phyloP scores from a whole-genome alignment of 139 green algal species.

The Coelastrella sp. region DNA sequence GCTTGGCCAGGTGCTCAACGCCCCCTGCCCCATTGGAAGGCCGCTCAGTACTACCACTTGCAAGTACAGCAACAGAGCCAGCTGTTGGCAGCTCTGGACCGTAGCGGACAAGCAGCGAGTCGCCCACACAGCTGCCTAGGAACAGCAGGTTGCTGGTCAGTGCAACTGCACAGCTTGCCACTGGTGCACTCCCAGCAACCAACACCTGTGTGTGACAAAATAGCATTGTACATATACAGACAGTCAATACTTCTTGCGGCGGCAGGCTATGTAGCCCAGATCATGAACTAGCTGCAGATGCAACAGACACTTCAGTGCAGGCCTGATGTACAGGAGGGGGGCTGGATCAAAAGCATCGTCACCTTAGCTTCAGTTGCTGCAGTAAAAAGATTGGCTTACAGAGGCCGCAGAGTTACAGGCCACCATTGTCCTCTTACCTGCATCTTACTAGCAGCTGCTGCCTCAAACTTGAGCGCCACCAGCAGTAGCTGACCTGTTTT shows the following conservation, averaged over 20 bases:
- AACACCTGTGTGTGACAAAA: constrained; percentile 40
- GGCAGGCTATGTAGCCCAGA: no score
- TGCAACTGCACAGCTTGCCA: constrained; percentile 48
- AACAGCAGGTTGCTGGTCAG: constrained; percentile 74
- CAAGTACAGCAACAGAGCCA: constrained; percentile 27
- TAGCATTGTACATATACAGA: no score
- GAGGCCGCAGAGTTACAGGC: neutral
- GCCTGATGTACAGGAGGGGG: no score
- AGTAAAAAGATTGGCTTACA: neutral
- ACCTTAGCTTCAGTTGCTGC: neutral
- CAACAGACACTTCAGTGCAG: no score
- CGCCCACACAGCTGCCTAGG: constrained; percentile 81
- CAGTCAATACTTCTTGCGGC: no score
- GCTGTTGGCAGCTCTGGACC: constrained; percentile 11
- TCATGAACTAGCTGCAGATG: no score
- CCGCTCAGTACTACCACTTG: neutral
- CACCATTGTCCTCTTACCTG: constrained; percentile 49
- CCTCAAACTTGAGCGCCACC: constrained; percentile 61
- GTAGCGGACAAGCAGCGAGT: constrained; percentile 85
- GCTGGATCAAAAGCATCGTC: neutral
- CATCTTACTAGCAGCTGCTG: constrained; percentile 47
- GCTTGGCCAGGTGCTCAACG: neutral
- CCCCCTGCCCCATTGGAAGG: neutral
- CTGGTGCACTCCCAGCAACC: constrained; percentile 52
- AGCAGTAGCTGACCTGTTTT: constrained; percentile 73